phyloP scores from a whole-genome alignment of 306 rosid species.

The Crotalaria pallida region DNA sequence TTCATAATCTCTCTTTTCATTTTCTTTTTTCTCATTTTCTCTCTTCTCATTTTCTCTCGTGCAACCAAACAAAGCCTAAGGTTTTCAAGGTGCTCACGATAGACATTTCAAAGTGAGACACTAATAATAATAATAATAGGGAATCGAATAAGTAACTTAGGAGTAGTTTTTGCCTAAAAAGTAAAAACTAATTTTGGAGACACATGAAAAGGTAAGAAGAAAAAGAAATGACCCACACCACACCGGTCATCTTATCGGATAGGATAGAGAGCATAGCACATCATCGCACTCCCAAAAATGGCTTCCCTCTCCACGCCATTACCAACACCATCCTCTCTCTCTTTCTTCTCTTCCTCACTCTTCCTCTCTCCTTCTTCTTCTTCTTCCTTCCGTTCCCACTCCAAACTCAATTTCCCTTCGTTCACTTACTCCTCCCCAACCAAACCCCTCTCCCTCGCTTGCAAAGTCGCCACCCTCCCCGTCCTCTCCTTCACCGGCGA shows the following conservation, averaged over 20 bases:
- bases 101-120: too few relatives aligned
- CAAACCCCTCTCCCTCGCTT: conserved; percentile 36
- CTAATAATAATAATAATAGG: too few relatives aligned
- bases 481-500: conserved; percentile 79
- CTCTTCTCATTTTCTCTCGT: too few relatives aligned
- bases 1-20: too few relatives aligned
- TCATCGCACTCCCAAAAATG: not conserved
- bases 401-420: not conserved
- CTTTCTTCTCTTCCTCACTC: conserved; percentile 24
- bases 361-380: conserved; percentile 24
- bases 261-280: not conserved
- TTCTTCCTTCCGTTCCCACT: not conserved
- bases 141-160: too few relatives aligned
- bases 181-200: too few relatives aligned
- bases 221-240: not conserved
- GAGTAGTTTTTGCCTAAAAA: too few relatives aligned
- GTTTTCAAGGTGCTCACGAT: too few relatives aligned
- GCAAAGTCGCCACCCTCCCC: conserved; percentile 72
- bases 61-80: too few relatives aligned
- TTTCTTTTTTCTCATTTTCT: too few relatives aligned
- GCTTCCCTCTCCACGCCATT: conserved; percentile 16
- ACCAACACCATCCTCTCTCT: conserved; percentile 28
- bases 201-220: too few relatives aligned
- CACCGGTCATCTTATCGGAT: not conserved
- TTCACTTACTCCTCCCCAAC: not conserved